These are phyloP conservation scores for Oenanthe sinensis DNA, from an alignment of 129 eudicot species.

Conservation along the genomic window DNA sequence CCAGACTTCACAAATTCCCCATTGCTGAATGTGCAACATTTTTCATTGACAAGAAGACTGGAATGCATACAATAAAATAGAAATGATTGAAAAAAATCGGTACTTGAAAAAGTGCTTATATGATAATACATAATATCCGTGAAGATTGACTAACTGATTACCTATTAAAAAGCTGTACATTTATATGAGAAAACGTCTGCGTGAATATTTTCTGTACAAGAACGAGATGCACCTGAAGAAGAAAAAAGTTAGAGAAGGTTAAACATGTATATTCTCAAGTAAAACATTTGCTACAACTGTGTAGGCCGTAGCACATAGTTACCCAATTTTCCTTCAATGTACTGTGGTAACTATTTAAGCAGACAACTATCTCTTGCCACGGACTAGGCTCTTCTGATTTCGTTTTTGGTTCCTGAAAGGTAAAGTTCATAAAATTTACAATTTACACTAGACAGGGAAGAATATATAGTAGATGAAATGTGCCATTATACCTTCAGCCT, in stretches of 20 bases:
- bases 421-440: background rate
- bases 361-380: constrained; percentile 50
- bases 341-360: constrained; percentile 37
- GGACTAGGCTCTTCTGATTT: constrained; percentile 23
- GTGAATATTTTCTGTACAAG: constrained; percentile 47
- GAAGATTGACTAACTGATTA: constrained; percentile 12
- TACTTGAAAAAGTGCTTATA: background rate
- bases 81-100: background rate
- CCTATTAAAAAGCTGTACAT: constrained; percentile 86
- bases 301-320: background rate
- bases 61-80: constrained; percentile 4
- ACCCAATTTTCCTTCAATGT: constrained; percentile 51
- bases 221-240: constrained; percentile 60
- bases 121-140: background rate
- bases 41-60: constrained; percentile 62
- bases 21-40: constrained; percentile 64
- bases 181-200: constrained; percentile 50
- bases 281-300: background rate
- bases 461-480: background rate
- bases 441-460: background rate
- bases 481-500: background rate
- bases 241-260: constrained; percentile 13
- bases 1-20: constrained; percentile 75
- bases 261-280: background rate
- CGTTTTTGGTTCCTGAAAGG: constrained; percentile 38